A percentile compares a stretch with the other conserved stretches of the same genome.
These are phyloP conservation scores for Nephromyces sp. DNA, from an alignment of 169 alveolate genomes.

Conservation along the genomic window DNA sequence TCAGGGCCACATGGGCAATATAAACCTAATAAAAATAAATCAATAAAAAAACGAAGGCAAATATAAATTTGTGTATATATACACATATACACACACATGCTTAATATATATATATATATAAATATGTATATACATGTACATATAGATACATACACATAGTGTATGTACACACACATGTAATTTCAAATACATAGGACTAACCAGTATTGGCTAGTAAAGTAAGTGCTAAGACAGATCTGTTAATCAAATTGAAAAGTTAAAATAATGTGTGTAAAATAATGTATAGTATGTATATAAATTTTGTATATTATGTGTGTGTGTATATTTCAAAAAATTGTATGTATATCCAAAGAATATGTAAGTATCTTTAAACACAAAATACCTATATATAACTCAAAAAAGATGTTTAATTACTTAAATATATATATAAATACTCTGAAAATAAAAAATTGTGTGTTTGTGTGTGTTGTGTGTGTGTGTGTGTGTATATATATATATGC, in stretches of 20 bases:
- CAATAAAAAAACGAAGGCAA: not conserved
- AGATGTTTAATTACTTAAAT: too few relatives aligned
- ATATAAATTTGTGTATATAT: not conserved
- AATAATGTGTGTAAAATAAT: too few relatives aligned
- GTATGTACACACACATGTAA: not conserved
- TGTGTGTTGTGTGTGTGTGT: too few relatives aligned
- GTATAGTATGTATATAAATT: too few relatives aligned
- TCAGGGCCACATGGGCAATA: conserved; percentile 25
- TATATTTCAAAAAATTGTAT: too few relatives aligned
- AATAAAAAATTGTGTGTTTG: too few relatives aligned
- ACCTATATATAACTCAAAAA: too few relatives aligned
- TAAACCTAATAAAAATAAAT: conserved; percentile 7
- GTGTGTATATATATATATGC: too few relatives aligned
- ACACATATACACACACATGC: not conserved
- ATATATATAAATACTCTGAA: too few relatives aligned
- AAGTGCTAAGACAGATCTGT: conserved; percentile 6
- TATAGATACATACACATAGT: not conserved
- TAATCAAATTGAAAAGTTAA: conserved; percentile 1
- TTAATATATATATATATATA: not conserved
- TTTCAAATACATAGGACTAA: not conserved
- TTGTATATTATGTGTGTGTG: too few relatives aligned
- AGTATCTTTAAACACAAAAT: too few relatives aligned
- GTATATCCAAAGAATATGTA: too few relatives aligned
- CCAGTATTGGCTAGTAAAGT: conserved; percentile 6
- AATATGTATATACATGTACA: not conserved